phyloP scores from a whole-genome alignment of 768 basidiomycete genomes.

The Trametes sanguinea region DNA sequence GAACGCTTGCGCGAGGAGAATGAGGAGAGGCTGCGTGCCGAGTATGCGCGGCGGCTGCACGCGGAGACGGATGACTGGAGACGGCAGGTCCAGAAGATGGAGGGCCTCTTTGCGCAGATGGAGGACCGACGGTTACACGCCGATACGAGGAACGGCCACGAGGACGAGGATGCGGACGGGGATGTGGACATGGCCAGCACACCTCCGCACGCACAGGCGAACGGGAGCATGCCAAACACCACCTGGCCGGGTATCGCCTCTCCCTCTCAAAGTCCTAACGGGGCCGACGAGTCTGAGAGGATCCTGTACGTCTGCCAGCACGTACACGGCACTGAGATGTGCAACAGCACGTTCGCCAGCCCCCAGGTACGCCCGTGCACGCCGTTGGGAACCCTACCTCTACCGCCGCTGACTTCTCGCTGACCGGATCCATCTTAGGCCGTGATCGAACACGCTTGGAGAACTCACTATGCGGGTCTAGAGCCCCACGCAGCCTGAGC shows the following conservation, averaged over 20 bases:
- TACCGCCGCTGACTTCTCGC: background rate
- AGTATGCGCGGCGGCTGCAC: no score
- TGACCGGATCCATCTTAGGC: background rate
- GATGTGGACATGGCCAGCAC: background rate
- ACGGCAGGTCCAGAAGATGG: constrained; percentile 23
- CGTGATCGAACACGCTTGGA: constrained; percentile 1
- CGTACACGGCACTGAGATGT: background rate
- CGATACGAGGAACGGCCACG: background rate
- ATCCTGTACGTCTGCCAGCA: constrained; percentile 1
- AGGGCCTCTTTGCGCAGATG: constrained; percentile 10
- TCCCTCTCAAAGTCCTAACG: background rate
- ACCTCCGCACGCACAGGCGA: background rate
- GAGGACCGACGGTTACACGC: background rate
- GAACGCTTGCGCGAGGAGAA: constrained; percentile 25
- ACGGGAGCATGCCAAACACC: background rate
- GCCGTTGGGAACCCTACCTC: no score
- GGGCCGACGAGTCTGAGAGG: background rate
- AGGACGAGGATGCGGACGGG: background rate
- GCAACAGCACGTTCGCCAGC: background rate
- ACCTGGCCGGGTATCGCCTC: background rate
- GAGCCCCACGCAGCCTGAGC: background rate
- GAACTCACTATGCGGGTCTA: background rate
- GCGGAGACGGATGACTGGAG: no score
- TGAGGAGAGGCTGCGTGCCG: no score
- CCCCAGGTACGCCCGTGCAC: background rate